Evolutionary conservation across 2,329 filamentous ascomycete genomes (phyloP).

Genomic region (Arthrobotrys iridis): DNA sequence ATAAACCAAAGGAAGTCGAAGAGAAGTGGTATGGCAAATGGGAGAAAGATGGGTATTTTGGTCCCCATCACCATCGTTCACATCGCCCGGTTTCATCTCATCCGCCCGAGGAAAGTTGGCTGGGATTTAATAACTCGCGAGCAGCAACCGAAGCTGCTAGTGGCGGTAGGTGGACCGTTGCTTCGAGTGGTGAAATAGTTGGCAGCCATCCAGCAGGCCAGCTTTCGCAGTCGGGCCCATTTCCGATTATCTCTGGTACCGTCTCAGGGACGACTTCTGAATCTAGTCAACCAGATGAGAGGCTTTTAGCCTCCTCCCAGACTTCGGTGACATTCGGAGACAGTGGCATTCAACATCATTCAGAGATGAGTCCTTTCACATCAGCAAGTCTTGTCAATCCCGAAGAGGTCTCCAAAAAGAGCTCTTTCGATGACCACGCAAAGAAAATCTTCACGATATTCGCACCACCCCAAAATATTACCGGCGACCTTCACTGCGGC

Average conservation of each 20-base stretch:
- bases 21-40: slow-evolving; percentile 18
- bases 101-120: not conserved
- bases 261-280: not conserved
- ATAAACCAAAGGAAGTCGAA: slow-evolving; percentile 23
- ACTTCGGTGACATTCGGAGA: not conserved
- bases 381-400: not conserved
- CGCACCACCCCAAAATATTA: slow-evolving; percentile 58
- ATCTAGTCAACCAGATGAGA: not conserved
- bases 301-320: not conserved
- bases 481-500: slow-evolving; percentile 57
- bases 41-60: slow-evolving; percentile 18
- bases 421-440: not conserved
- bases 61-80: not conserved
- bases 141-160: not conserved
- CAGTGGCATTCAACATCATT: not conserved
- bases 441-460: slow-evolving; percentile 50
- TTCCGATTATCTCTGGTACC: not conserved
- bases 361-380: not conserved
- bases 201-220: not conserved
- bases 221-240: no score
- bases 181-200: not conserved
- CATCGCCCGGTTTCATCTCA: not conserved
- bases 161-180: not conserved
- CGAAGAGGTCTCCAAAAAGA: not conserved
- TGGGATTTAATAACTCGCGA: not conserved